phyloP scores from a whole-genome alignment of 1,284 basidiomycete species.

The Cutaneotrichosporon curvatum region DNA sequence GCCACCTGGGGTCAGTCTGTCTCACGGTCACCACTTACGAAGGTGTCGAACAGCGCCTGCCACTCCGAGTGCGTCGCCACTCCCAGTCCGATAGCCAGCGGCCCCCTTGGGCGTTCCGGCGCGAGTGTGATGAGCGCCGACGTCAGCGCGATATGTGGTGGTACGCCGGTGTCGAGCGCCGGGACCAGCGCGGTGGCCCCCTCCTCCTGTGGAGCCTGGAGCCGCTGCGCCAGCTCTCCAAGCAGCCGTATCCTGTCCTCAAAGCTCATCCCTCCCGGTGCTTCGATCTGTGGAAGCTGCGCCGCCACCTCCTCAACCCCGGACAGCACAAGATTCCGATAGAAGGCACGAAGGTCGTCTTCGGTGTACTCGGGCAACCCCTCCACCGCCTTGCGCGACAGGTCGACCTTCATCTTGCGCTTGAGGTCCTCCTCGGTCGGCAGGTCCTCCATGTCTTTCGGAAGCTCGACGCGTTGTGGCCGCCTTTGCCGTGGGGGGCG shows the following conservation, averaged over 20 bases:
- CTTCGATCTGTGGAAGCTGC: slow-evolving; percentile 6
- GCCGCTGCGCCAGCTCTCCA: slow-evolving; percentile 2
- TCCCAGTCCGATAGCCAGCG: slow-evolving; percentile 27
- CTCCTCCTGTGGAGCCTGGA: neutral
- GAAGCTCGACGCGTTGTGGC: neutral
- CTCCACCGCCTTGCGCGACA: slow-evolving; percentile 17
- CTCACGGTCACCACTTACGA: too few species aligned
- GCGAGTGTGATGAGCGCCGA: slow-evolving; percentile 4
- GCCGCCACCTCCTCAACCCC: slow-evolving; percentile 13
- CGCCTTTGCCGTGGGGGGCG: neutral
- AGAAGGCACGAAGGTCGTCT: slow-evolving; percentile 28
- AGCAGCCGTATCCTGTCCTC: slow-evolving; percentile 5
- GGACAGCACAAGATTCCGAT: slow-evolving; percentile 25
- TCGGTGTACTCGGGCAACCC: slow-evolving; percentile 23
- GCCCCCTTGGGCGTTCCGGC: neutral
- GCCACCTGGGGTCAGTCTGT: slow-evolving; percentile 6
- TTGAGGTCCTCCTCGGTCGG: slow-evolving; percentile 19
- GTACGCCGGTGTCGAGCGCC: slow-evolving; percentile 6
- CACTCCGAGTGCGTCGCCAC: slow-evolving; percentile 32
- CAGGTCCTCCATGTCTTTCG: slow-evolving; percentile 9
- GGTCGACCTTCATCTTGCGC: slow-evolving; percentile 15
- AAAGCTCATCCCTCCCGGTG: slow-evolving; percentile 4
- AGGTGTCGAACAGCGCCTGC: slow-evolving; percentile 34
- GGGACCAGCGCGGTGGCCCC: neutral
- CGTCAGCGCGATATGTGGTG: slow-evolving; percentile 17